phyloP scores from a whole-genome alignment of 2,329 filamentous ascomycete species.

The Xylaria polymorpha region DNA sequence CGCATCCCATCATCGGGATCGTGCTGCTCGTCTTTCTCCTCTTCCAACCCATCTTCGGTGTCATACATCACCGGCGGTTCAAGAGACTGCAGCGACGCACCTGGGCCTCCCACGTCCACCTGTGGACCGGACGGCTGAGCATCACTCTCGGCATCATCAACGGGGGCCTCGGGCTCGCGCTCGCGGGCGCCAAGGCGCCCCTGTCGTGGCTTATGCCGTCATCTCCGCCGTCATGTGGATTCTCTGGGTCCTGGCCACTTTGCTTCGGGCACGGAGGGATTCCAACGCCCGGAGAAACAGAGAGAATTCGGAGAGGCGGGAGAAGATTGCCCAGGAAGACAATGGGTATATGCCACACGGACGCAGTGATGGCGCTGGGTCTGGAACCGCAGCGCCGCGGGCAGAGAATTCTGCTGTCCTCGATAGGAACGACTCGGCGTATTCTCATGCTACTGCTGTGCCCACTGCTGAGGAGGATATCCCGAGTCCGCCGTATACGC shows the following conservation, averaged over 20 bases:
- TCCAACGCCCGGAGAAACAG: not conserved
- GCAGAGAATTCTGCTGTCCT: not conserved
- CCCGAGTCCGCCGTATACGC: constrained; percentile 37
- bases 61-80: constrained; percentile 57
- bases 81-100: constrained; percentile 54
- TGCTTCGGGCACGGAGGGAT: constrained; percentile 49
- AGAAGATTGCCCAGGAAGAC: constrained; percentile 1
- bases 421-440: not conserved
- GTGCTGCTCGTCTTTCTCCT: constrained; percentile 54
- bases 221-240: constrained; percentile 54
- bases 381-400: not conserved
- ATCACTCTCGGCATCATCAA: constrained; percentile 59
- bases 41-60: constrained; percentile 57
- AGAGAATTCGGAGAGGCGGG: not conserved
- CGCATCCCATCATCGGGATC: constrained; percentile 61
- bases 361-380: not conserved
- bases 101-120: constrained; percentile 57
- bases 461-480: constrained; percentile 1
- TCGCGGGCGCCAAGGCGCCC: constrained; percentile 48
- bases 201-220: constrained; percentile 54
- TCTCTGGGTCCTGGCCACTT: constrained; percentile 53
- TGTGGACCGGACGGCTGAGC: constrained; percentile 56
- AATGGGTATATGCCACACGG: not conserved
- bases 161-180: constrained; percentile 57
- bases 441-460: not conserved